These are phyloP conservation scores for Dictyostelium firmibasis DNA, from an alignment of 78 protist species.

Conservation along the genomic window DNA sequence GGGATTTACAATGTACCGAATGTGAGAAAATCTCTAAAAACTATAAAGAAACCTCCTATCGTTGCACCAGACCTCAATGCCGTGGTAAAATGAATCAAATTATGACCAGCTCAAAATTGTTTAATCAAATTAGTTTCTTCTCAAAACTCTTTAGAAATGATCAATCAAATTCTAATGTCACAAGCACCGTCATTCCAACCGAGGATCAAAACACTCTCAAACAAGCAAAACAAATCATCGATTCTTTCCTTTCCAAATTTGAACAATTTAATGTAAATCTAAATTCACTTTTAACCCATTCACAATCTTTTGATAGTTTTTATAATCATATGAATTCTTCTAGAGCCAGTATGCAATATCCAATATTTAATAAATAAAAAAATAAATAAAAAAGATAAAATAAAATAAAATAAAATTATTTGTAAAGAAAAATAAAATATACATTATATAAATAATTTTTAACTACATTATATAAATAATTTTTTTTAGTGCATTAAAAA, in stretches of 20 bases:
- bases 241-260: not conserved
- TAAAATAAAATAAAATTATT: not conserved
- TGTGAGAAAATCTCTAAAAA: conserved; percentile 21
- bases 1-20: conserved; percentile 23
- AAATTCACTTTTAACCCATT: not conserved
- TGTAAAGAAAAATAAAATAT: no score
- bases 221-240: not conserved
- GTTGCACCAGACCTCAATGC: conserved; percentile 6
- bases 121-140: conserved; percentile 16
- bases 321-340: not conserved
- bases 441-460: no score
- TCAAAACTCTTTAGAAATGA: not conserved
- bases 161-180: not conserved
- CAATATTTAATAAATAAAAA: not conserved
- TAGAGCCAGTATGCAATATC: not conserved
- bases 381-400: not conserved
- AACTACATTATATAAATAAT: no score
- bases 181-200: not conserved
- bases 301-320: not conserved
- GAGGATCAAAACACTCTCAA: conserved; percentile 4
- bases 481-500: no score
- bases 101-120: not conserved
- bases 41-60: not conserved
- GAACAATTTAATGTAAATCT: not conserved
- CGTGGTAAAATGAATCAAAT: conserved; percentile 21